Evolutionary conservation across 192 early-diverging fungal genomes (phyloP).

Genomic region (Piromyces sp.): DNA sequence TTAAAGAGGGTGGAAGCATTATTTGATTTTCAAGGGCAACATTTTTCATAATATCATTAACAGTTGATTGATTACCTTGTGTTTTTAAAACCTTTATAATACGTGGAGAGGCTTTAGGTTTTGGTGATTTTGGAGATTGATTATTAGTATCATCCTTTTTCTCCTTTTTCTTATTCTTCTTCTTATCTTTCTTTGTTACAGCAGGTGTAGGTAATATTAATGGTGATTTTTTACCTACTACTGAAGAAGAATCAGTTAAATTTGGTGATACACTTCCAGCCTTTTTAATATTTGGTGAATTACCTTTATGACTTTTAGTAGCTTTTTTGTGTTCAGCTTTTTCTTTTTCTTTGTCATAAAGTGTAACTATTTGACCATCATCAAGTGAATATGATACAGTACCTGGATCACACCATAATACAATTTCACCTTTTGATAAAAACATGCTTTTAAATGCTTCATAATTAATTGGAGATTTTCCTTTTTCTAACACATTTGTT

Average conservation of each 20-base stretch:
- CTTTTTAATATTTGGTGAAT: not conserved
- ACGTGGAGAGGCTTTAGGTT: not conserved
- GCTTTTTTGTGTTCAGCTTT: not conserved
- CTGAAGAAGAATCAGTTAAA: not conserved
- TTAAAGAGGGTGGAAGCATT: not conserved
- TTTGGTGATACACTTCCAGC: not conserved
- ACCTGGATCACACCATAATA: not conserved
- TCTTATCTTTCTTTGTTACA: not conserved
- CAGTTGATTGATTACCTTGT: not conserved
- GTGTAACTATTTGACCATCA: not conserved
- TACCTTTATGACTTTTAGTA: not conserved
- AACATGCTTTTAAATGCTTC: not conserved
- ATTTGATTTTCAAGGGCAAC: not conserved
- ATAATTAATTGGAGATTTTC: not conserved
- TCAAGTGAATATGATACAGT: not conserved
- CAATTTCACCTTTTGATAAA: not conserved
- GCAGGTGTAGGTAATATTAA: not conserved
- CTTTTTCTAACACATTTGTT: not conserved
- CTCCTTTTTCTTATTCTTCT: not conserved
- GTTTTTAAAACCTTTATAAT: not conserved
- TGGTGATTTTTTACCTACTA: not conserved
- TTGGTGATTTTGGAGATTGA: no score
- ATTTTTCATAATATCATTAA: not conserved
- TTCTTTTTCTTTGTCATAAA: not conserved
- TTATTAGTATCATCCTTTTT: not conserved